Evolutionary conservation across 1,284 basidiomycete genomes (phyloP).

Genomic region (Athelia psychrophila): DNA sequence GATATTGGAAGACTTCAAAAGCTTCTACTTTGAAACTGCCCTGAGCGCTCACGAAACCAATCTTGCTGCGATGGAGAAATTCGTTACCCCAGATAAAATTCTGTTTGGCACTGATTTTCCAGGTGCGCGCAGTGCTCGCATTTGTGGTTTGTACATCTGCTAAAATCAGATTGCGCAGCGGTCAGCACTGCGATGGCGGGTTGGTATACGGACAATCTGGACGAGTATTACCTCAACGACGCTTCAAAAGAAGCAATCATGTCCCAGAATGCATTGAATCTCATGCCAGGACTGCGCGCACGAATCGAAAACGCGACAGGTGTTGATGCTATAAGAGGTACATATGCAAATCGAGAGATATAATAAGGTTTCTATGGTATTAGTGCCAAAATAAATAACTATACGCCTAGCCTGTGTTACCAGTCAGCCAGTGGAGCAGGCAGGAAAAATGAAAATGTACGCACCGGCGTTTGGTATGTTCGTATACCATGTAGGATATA

Average conservation of each 20-base stretch:
- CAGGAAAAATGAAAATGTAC: conserved; percentile 19
- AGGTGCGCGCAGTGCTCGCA: conserved; percentile 36
- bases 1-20: conserved; percentile 62
- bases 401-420: conserved; percentile 42
- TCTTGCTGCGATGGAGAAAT: conserved; percentile 44
- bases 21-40: conserved; percentile 71
- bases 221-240: conserved; percentile 40
- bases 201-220: conserved; percentile 58
- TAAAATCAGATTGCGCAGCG: conserved; percentile 33
- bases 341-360: not conserved
- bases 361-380: not conserved
- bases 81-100: conserved; percentile 45
- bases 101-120: conserved; percentile 76
- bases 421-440: conserved; percentile 4
- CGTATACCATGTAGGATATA: conserved; percentile 92
- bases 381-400: conserved; percentile 18
- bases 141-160: not conserved
- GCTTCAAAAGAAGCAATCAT: conserved; percentile 34
- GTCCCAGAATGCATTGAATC: conserved; percentile 42
- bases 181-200: conserved; percentile 48
- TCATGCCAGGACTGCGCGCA: conserved; percentile 41
- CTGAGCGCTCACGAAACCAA: conserved; percentile 53
- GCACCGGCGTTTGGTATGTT: conserved; percentile 75
- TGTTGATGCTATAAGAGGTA: not conserved
- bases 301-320: not conserved